A percentile compares a stretch with the other conserved stretches of the same genome.
These are phyloP conservation scores for Ganoderma boninense DNA, from an alignment of 1,284 basidiomycete genomes.

Conservation along the genomic window DNA sequence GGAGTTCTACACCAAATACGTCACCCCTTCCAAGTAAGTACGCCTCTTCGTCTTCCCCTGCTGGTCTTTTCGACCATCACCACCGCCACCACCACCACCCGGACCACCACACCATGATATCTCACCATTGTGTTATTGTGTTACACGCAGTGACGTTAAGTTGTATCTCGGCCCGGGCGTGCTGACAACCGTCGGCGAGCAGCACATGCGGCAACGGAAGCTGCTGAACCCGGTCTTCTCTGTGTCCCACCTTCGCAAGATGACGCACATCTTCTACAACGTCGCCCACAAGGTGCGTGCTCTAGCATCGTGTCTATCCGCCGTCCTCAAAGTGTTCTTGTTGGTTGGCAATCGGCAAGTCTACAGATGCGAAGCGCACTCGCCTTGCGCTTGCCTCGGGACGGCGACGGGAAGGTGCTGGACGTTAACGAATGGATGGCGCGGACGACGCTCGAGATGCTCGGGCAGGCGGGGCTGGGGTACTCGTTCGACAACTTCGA, in stretches of 20 bases:
- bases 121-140: no score
- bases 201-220: constrained; percentile 29
- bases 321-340: background rate
- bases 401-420: constrained; percentile 29
- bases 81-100: no score
- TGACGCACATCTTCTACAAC: constrained; percentile 26
- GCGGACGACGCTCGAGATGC: constrained; percentile 45
- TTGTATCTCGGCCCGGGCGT: constrained; percentile 23
- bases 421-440: constrained; percentile 45
- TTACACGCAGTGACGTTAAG: constrained; percentile 15
- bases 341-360: background rate
- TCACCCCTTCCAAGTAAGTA: constrained; percentile 9
- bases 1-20: constrained; percentile 18
- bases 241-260: constrained; percentile 21
- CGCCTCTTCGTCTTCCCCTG: background rate
- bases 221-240: constrained; percentile 31
- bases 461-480: constrained; percentile 47
- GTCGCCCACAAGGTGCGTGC: constrained; percentile 17
- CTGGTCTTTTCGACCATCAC: background rate
- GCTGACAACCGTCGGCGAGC: constrained; percentile 16
- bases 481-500: constrained; percentile 46
- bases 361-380: constrained; percentile 33
- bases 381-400: constrained; percentile 10
- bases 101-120: background rate
- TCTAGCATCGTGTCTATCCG: background rate